Evolutionary conservation across 2,329 filamentous ascomycete genomes (phyloP), one percentile per base, ranked within the genome.

Genomic region (Colletotrichum liaoningense): DNA sequence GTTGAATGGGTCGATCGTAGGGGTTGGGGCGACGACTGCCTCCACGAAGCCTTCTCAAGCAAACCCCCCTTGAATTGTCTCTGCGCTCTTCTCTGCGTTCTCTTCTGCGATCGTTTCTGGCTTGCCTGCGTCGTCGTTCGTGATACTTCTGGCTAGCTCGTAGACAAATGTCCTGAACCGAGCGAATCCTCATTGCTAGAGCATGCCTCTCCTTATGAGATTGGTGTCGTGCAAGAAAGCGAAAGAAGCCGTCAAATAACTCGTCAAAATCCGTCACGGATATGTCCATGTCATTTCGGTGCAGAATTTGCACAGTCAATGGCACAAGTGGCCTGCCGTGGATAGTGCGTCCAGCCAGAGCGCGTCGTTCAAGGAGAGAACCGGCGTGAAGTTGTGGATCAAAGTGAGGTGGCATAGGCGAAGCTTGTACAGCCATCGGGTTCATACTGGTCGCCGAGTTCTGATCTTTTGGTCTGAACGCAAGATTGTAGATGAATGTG

Each of bases 121-220:
- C 14, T 42, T 42, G 38, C 42, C 73, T 58, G n/a, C 68, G 67
- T 49, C 75, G 75, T 22, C 72, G 63, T 30, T 68, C 57, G 16
- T 79, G 75, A 35, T 79, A 77, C 9, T 65, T 68, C 42, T 77
- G 72, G 4, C 75, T 78, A 19, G 77, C 78, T 14, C 69, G 42
- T 24, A 79, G 75, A 52, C 78, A 79, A 54, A 77, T 69, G 42
- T 75, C 63, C 60, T 79, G 76, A 30, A 80, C 67, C 24, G 72
- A 26, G 22, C 56, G 42, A 16, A 71, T 62, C 62, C 9, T 64
- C 46, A 19, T 16, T 24, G 65, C 38, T 9, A 35, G 12, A 54
- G 62, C 11, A 12, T 26, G 8, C n/a, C 7, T 55, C 16, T 24
- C 11, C 16, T 30, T 5, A 16, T 49, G 38, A 19, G 38, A 14